These are phyloP conservation scores for Alternaria dauci DNA, from an alignment of 2,329 filamentous ascomycete genomes.

Conservation along the genomic window DNA sequence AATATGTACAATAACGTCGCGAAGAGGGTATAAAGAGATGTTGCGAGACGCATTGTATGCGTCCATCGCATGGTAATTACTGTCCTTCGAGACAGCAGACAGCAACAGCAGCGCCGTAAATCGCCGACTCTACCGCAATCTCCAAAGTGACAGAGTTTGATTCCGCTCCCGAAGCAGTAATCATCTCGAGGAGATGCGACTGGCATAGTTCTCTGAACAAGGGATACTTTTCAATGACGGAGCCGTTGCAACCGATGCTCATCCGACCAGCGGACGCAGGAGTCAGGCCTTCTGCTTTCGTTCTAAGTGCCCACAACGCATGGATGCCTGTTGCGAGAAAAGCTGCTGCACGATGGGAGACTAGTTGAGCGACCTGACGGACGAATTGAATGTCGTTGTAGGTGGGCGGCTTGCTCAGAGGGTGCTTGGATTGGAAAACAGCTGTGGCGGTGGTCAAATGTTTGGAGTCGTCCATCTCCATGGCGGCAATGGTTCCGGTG, in stretches of 20 bases:
- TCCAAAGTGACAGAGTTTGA: constrained; percentile 67
- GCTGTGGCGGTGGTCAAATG: constrained; percentile 52
- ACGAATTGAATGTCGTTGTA: constrained; percentile 64
- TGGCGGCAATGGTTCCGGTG: constrained; percentile 65
- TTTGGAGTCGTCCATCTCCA: constrained; percentile 60
- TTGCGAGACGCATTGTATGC: neutral
- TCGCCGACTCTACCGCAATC: constrained; percentile 75
- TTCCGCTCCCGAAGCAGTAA: constrained; percentile 50
- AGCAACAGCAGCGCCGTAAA: constrained; percentile 78
- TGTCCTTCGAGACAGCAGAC: constrained; percentile 51
- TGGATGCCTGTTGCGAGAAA: constrained; percentile 71
- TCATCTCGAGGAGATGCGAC: constrained; percentile 67
- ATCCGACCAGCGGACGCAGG: constrained; percentile 49
- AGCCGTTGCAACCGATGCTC: constrained; percentile 78
- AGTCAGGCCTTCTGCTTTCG: constrained; percentile 57
- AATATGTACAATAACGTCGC: constrained; percentile 17
- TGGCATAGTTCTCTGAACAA: constrained; percentile 71
- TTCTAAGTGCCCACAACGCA: constrained; percentile 66
- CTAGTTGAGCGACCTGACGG: constrained; percentile 60
- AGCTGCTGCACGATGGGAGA: constrained; percentile 67
- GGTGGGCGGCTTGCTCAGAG: constrained; percentile 55
- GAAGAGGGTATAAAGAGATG: constrained; percentile 19
- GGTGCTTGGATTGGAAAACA: constrained; percentile 62
- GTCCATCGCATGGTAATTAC: constrained; percentile 3
- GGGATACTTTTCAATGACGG: constrained; percentile 81